Conservation (phyloP, 2,329 filamentous ascomycete species). For the Zalaria obscura region DNA sequence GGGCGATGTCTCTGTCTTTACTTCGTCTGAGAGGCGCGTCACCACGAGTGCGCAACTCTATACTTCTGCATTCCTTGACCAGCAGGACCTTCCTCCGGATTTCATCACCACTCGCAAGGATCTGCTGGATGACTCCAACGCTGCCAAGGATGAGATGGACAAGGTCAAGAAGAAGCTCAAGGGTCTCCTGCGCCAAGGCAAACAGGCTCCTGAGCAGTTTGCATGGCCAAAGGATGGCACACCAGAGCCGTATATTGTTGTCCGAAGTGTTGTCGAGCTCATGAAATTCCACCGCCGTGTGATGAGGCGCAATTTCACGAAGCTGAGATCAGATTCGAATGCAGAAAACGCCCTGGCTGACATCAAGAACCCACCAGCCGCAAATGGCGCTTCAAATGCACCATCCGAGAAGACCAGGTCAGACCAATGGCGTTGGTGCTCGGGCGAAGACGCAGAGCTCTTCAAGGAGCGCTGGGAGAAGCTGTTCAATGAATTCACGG, state of each 20-base stretch:
- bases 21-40: slow-evolving; percentile 86
- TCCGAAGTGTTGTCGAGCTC: slow-evolving; percentile 78
- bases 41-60: slow-evolving; percentile 96
- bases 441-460: slow-evolving; percentile 82
- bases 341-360: slow-evolving; percentile 45
- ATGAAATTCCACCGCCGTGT: slow-evolving; percentile 96
- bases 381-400: slow-evolving; percentile 18
- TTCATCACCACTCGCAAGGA: slow-evolving; percentile 89
- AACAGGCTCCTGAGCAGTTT: slow-evolving; percentile 85
- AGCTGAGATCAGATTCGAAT: slow-evolving; percentile 45
- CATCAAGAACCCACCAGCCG: slow-evolving; percentile 34
- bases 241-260: slow-evolving; percentile 85
- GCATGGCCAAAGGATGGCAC: slow-evolving; percentile 91
- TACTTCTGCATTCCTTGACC: slow-evolving; percentile 74
- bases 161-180: slow-evolving; percentile 99
- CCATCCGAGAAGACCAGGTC: slow-evolving; percentile 15
- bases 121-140: slow-evolving; percentile 90
- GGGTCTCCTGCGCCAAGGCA: slow-evolving; percentile 78
- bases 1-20: slow-evolving; percentile 87
- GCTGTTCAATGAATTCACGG: slow-evolving; percentile 89
- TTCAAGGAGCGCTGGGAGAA: slow-evolving; percentile 99
- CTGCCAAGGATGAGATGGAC: slow-evolving; percentile 98
- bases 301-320: slow-evolving; percentile 87
- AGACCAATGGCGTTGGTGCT: slow-evolving; percentile 78
- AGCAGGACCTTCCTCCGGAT: slow-evolving; percentile 71